Conservation (phyloP, 2,329 filamentous ascomycete species). For the Cercospora sesami region DNA sequence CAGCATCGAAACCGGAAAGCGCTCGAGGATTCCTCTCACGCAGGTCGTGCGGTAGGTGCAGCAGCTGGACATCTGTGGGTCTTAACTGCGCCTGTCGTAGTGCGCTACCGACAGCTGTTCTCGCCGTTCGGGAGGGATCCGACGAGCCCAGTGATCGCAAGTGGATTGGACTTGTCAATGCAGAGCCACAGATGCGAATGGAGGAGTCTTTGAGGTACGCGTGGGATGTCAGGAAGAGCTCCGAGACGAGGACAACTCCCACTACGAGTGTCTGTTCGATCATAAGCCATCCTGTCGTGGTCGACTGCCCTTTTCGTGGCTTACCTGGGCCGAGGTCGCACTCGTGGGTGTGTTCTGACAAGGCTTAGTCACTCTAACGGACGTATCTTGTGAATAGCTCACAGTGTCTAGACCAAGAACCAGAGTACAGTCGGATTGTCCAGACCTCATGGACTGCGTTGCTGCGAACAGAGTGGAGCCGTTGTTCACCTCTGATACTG, state of each 20-base stretch:
- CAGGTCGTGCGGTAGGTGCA: conserved; percentile 15
- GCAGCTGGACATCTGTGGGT: conserved; percentile 26
- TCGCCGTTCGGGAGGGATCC: conserved; percentile 19
- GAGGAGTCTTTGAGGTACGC: conserved; percentile 33
- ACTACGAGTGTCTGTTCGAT: conserved; percentile 19
- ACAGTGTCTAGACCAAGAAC: conserved; percentile 29
- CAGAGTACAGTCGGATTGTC: conserved; percentile 27
- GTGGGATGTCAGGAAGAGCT: conserved; percentile 31
- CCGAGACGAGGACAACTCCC: conserved; percentile 30
- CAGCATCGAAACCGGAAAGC: conserved; percentile 10
- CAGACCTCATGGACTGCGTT: conserved; percentile 23
- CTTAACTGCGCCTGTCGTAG: conserved; percentile 22
- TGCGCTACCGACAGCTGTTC: conserved; percentile 18
- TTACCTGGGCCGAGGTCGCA: not conserved
- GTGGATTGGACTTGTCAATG: conserved; percentile 16
- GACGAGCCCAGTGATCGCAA: conserved; percentile 15
- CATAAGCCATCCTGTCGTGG: conserved; percentile 12
- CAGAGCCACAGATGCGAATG: conserved; percentile 23
- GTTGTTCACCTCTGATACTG: conserved; percentile 27
- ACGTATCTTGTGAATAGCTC: not conserved
- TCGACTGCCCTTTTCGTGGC: not conserved
- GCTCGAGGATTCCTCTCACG: conserved; percentile 13
- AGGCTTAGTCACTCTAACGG: not conserved
- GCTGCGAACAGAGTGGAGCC: conserved; percentile 27
- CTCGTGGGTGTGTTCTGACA: conserved; percentile 1